A percentile compares a stretch with the other conserved stretches of the same genome.
Conservation (phyloP, 2,329 filamentous ascomycete species). For the Neopestalotiopsis rosae region DNA sequence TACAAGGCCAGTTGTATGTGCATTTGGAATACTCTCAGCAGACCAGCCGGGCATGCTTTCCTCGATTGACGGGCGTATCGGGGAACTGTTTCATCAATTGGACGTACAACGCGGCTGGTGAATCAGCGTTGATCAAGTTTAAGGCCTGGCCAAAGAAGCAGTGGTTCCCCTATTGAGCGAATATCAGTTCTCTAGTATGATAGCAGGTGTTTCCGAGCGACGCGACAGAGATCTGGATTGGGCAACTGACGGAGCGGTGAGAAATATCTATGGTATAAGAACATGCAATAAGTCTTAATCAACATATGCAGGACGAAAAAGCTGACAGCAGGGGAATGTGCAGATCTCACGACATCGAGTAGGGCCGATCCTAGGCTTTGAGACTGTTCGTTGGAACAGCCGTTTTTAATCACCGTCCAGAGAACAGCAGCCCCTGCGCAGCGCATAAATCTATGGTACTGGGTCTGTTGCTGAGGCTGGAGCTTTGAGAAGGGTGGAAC, state of each 20-base stretch:
- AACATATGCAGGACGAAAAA: conserved; percentile 21
- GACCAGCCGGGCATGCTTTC: conserved; percentile 24
- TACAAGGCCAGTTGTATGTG: conserved; percentile 33
- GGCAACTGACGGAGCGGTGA: conserved; percentile 24
- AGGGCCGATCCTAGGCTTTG: not conserved
- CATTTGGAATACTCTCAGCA: conserved; percentile 30
- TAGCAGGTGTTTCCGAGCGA: not conserved
- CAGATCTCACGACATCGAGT: not conserved
- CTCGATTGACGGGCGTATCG: conserved; percentile 28
- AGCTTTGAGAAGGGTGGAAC: too few species aligned
- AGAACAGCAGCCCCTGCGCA: not conserved
- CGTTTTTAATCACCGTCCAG: not conserved
- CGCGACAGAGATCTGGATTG: conserved; percentile 21
- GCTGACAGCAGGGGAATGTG: not conserved
- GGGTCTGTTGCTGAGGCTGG: not conserved
- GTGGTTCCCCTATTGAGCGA: conserved; percentile 24
- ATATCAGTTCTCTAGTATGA: not conserved
- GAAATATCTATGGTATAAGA: conserved; percentile 25
- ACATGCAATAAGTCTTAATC: conserved; percentile 21
- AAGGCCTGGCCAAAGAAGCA: conserved; percentile 28
- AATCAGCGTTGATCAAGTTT: conserved; percentile 22
- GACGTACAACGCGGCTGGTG: conserved; percentile 24
- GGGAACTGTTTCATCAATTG: conserved; percentile 32
- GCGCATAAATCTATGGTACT: not conserved
- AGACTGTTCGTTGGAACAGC: not conserved